Conservation (phyloP, 2,329 filamentous ascomycete species). For the Dactylellina cionopaga region DNA sequence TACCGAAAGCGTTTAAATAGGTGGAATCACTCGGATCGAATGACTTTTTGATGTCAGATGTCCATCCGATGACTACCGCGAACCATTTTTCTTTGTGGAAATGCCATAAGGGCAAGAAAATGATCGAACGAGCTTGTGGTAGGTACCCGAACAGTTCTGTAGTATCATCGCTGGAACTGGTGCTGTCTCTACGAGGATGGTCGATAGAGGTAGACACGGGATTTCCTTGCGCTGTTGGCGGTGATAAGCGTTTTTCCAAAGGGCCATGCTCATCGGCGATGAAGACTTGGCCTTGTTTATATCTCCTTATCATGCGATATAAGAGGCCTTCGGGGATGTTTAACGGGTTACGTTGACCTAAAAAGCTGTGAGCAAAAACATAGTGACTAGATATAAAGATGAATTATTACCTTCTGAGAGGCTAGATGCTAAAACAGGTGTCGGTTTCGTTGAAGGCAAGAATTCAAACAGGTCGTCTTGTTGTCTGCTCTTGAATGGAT, state of each 20-base stretch:
- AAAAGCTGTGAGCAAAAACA: background rate
- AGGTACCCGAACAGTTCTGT: background rate
- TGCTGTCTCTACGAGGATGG: background rate
- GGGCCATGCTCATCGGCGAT: constrained; percentile 5
- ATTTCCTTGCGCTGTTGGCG: background rate
- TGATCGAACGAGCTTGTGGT: constrained; percentile 6
- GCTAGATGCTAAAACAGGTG: constrained; percentile 3
- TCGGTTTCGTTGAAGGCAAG: constrained; percentile 2
- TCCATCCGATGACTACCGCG: constrained; percentile 11
- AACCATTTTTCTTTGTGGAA: constrained; percentile 23
- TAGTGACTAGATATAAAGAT: background rate
- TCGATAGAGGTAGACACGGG: background rate
- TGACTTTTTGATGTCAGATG: constrained; percentile 2
- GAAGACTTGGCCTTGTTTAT: constrained; percentile 14
- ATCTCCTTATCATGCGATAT: constrained; percentile 8
- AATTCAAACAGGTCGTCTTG: background rate
- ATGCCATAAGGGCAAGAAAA: constrained; percentile 14
- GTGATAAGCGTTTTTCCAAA: background rate
- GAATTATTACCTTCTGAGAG: background rate
- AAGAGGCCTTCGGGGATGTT: background rate
- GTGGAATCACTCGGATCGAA: constrained; percentile 62
- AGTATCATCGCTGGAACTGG: background rate
- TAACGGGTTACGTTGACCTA: background rate
- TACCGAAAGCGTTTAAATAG: constrained; percentile 66
- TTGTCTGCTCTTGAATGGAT: background rate